These are phyloP conservation scores for Colletotrichum spaethianum DNA, from an alignment of 2,329 filamentous ascomycete species.

Conservation along the genomic window DNA sequence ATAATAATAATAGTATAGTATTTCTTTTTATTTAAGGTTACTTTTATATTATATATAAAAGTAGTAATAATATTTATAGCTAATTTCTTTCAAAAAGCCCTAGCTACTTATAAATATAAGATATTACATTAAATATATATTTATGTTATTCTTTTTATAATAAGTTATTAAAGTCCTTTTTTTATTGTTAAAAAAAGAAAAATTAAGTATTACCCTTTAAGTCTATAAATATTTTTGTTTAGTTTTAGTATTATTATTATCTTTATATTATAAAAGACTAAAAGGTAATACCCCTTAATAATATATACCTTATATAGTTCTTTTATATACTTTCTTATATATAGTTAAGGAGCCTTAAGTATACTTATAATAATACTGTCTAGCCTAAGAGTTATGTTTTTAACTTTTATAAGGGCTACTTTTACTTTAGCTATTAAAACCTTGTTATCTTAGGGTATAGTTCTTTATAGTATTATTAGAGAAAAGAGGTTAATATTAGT, in stretches of 20 bases:
- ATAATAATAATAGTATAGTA: not conserved
- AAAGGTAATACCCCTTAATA: not conserved
- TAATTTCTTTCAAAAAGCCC: not conserved
- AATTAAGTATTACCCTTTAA: not conserved
- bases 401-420: not conserved
- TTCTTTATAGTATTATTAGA: not conserved
- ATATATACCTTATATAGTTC: rapidly evolving
- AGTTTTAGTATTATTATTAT: not conserved
- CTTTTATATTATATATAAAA: not conserved
- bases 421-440: not conserved
- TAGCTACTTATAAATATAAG: not conserved
- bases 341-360: not conserved
- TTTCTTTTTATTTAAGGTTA: not conserved
- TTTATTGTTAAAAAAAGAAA: not conserved
- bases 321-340: not conserved
- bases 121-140: not conserved
- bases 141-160: not conserved
- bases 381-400: not conserved
- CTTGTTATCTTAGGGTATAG: not conserved
- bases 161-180: not conserved
- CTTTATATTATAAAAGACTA: not conserved
- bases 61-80: not conserved
- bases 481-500: not conserved
- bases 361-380: not conserved
- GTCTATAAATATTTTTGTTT: not conserved